phyloP scores from a whole-genome alignment of 805 yeast species.

The Myxozyma mucilagina region DNA sequence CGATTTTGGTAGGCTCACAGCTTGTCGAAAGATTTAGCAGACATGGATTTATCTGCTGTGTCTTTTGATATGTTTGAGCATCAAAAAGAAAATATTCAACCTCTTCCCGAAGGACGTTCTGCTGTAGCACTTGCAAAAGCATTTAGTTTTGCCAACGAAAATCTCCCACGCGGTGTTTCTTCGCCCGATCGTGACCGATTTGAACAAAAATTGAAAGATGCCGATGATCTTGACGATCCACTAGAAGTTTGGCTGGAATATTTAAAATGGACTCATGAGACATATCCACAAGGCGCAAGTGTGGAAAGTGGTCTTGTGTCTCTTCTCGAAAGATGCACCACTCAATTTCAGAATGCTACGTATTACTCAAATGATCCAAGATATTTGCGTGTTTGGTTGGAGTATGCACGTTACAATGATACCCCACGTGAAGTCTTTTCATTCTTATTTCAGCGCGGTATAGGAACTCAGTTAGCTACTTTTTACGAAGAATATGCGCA shows the following conservation, averaged over 20 bases:
- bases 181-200: conserved; percentile 37
- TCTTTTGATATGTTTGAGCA: conserved; percentile 52
- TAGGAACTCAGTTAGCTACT: conserved; percentile 65
- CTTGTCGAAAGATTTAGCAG: neutral
- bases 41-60: conserved; percentile 26
- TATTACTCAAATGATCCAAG: conserved; percentile 82
- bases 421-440: conserved; percentile 69
- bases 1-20: neutral
- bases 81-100: conserved; percentile 77
- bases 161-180: conserved; percentile 34
- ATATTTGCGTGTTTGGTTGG: conserved; percentile 77
- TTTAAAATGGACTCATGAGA: conserved; percentile 66
- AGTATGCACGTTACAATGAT: conserved; percentile 67
- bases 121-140: conserved; percentile 56
- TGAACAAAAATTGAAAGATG: conserved; percentile 49
- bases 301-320: conserved; percentile 64
- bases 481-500: conserved; percentile 80
- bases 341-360: conserved; percentile 60
- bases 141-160: conserved; percentile 38
- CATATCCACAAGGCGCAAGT: conserved; percentile 58
- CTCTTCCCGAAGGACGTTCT: conserved; percentile 67
- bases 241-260: conserved; percentile 73
- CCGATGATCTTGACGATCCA: conserved; percentile 80
- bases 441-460: conserved; percentile 67
- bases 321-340: conserved; percentile 70